Evolutionary conservation across 345 rosid species (phyloP), one percentile per base, ranked within the genome.

Genomic region (Syzygium oleosum): DNA sequence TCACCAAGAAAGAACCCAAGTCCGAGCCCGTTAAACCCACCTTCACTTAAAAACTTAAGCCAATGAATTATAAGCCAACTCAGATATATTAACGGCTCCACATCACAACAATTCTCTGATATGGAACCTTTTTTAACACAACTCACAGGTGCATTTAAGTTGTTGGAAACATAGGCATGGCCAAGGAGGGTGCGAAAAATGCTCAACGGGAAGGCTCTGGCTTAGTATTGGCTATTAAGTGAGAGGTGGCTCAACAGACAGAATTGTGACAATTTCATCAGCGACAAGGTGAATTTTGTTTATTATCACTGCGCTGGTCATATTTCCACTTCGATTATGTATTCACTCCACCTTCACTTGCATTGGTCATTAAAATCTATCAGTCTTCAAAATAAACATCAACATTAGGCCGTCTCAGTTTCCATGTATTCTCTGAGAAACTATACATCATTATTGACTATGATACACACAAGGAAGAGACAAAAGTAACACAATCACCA

Each of bases 1-100:
- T 29, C 1, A 2, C 0, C 5, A 7, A 63, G 9, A 14, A 2
- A 10, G 9, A 63, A 15, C 3, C 5, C 19, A 29, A 63, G 0
- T 63, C 3, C 2, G 5, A 63, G 21, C 21, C 9, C 17, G 2
- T 29, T 4, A 63, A 63, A 3, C 5, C 2, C 5, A 63, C 3
- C 6, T 63, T 63, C 10, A 63, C 5, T 63, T 4, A 29, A 29
- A 63, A 15, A 63, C 4, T 14, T 63, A 7, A 63, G 11, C 10
- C 21, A 65, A 29, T 7, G 1, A 29, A 16, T 65, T 29, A 63
- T 63, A 63, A 2, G 3, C 17, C 31, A 63, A 63, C 4, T 15
- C 15, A 63, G 2, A 63, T 31, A 63, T 14, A 29, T 31, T 7
- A 7, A 61, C 2, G 1, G 5, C 38, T 65, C 21, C 19, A 65